These are phyloP conservation scores for Backusella westeae DNA, from an alignment of 192 early-diverging fungal genomes.

Conservation along the genomic window DNA sequence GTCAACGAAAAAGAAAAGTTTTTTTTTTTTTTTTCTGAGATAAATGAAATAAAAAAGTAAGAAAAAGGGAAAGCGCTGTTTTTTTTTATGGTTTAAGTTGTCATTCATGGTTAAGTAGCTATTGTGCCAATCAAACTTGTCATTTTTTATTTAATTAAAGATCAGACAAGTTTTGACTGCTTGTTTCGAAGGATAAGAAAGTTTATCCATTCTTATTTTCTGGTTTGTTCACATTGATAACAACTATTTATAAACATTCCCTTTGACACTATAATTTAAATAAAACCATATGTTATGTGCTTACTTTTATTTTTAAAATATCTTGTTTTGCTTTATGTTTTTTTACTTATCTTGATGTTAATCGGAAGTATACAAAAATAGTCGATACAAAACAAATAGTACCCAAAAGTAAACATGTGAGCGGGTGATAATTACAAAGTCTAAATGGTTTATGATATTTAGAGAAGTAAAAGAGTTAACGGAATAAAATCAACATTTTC, in stretches of 20 bases:
- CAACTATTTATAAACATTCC: neutral
- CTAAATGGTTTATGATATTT: neutral
- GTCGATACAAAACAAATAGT: neutral
- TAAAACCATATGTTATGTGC: too few species aligned
- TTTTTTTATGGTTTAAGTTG: neutral
- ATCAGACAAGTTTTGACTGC: neutral
- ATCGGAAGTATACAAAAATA: too few species aligned
- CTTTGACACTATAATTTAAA: too few species aligned
- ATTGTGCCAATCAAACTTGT: conserved; percentile 4
- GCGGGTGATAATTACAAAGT: too few species aligned
- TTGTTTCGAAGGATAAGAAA: neutral
- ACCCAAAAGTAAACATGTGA: neutral
- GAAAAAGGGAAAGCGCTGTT: neutral
- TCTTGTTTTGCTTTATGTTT: neutral
- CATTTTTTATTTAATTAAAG: neutral
- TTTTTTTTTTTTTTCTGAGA: neutral
- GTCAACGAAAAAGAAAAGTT: neutral
- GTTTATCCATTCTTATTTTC: neutral
- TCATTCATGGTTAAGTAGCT: neutral
- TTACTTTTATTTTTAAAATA: neutral
- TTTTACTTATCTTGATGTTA: neutral
- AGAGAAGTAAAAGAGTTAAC: neutral
- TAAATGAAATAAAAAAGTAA: neutral
- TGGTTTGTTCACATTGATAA: neutral
- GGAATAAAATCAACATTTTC: neutral